phyloP scores from a whole-genome alignment of 108 stramenopile genomes.

The Cyclotella baltica region DNA sequence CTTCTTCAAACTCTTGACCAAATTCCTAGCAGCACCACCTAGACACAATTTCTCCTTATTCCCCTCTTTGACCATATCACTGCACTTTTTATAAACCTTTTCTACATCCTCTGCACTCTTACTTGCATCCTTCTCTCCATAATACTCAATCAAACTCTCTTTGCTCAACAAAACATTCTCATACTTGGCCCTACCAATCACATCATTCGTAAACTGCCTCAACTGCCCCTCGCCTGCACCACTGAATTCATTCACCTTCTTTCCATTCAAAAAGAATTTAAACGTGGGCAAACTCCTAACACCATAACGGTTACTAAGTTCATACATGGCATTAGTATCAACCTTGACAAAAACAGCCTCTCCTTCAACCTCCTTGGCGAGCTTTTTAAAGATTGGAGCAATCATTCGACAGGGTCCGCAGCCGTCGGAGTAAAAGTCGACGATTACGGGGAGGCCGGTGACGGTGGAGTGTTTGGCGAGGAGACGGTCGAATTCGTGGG shows the following conservation, averaged over 20 bases:
- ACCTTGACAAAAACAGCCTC: constrained; percentile 95
- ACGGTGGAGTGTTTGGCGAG: constrained; percentile 83
- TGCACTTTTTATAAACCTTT: constrained; percentile 87
- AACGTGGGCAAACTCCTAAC: constrained; percentile 92
- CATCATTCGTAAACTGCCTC: constrained; percentile 72
- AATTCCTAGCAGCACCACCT: constrained; percentile 75
- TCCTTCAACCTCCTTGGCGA: constrained; percentile 84
- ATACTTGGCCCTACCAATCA: constrained; percentile 66
- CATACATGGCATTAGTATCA: constrained; percentile 84
- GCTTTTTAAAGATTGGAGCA: constrained; percentile 93
- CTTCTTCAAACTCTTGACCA: constrained; percentile 85
- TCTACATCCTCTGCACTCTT: constrained; percentile 73
- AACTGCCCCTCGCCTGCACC: constrained; percentile 90
- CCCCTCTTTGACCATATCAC: constrained; percentile 58
- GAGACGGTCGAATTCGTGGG: constrained; percentile 90
- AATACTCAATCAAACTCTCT: constrained; percentile 71
- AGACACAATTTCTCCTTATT: constrained; percentile 65
- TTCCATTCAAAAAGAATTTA: constrained; percentile 85
- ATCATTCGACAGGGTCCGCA: constrained; percentile 78
- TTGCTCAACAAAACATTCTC: constrained; percentile 75
- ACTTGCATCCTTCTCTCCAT: constrained; percentile 70
- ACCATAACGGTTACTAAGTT: constrained; percentile 68
- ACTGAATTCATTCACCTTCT: constrained; percentile 79
- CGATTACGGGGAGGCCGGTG: constrained; percentile 94
- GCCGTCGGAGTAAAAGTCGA: constrained; percentile 86